These are phyloP conservation scores for Capsella bursapastoris DNA, from an alignment of 345 rosid genomes.

Conservation along the genomic window DNA sequence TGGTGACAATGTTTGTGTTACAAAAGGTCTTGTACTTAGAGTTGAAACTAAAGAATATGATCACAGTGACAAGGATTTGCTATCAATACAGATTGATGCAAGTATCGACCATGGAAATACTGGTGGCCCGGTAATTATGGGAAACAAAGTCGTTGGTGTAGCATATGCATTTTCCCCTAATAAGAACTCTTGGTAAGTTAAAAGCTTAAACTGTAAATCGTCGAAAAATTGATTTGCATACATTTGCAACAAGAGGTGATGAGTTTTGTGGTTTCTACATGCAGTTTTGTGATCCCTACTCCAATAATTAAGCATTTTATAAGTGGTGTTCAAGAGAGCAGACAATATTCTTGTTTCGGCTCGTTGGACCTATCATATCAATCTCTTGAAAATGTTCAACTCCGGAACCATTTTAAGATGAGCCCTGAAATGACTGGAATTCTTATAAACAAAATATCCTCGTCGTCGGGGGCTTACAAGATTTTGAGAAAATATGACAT, in stretches of 20 bases:
- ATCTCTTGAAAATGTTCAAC: neutral
- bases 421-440: constrained; percentile 65
- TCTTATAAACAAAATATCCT: constrained; percentile 67
- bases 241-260: neutral
- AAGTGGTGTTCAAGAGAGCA: neutral
- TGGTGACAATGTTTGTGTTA: neutral
- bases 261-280: neutral
- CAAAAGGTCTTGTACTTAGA: neutral
- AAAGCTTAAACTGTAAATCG: neutral
- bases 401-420: constrained; percentile 48
- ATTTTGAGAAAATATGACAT: constrained; percentile 34
- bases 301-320: neutral
- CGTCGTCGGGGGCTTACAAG: constrained; percentile 53
- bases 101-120: neutral
- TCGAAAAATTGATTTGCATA: neutral
- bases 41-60: neutral
- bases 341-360: neutral
- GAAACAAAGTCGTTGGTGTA: neutral
- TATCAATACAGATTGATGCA: neutral
- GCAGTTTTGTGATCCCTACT: neutral
- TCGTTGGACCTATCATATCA: neutral
- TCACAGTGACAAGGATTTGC: neutral
- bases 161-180: neutral
- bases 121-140: neutral
- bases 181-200: neutral